Conservation (phyloP, 768 basidiomycete species). For the Lentinula raphanica region DNA sequence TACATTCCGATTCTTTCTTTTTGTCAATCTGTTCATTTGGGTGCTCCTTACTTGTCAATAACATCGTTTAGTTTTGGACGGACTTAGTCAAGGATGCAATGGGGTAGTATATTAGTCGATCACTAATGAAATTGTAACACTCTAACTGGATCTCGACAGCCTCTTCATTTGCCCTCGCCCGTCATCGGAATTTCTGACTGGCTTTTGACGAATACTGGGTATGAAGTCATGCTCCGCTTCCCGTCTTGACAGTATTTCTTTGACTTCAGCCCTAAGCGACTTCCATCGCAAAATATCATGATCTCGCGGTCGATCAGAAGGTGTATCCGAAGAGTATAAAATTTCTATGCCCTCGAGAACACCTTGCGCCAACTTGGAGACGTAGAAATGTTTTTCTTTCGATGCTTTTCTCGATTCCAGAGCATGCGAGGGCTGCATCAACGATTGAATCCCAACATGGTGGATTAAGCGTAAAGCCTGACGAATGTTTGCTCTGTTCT, state of each 20-base stretch:
- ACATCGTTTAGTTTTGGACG: too few species aligned
- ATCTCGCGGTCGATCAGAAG: slow-evolving; percentile 8
- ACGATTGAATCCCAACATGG: slow-evolving; percentile 35
- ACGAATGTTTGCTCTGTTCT: slow-evolving; percentile 45
- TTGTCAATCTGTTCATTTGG: not conserved
- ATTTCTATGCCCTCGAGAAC: slow-evolving; percentile 36
- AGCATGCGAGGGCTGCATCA: slow-evolving; percentile 24
- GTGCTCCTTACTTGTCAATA: too few species aligned
- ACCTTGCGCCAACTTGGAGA: slow-evolving; percentile 43
- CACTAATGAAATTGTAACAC: not conserved
- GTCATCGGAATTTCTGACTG: not conserved
- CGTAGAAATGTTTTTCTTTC: slow-evolving; percentile 37
- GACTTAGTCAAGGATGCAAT: not conserved
- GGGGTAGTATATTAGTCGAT: not conserved
- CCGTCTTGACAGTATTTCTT: slow-evolving; percentile 6
- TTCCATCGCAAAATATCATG: slow-evolving; percentile 14
- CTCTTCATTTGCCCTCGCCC: not conserved
- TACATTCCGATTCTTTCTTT: not conserved
- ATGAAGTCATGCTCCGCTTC: slow-evolving; percentile 8
- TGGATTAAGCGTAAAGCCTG: slow-evolving; percentile 58
- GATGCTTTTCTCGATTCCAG: slow-evolving; percentile 23
- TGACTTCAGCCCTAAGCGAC: slow-evolving; percentile 11
- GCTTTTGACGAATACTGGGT: slow-evolving; percentile 1
- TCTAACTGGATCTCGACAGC: not conserved
- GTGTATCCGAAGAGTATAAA: slow-evolving; percentile 17